Evolutionary conservation across 345 rosid genomes (phyloP).

Genomic region (Psidium guajava): DNA sequence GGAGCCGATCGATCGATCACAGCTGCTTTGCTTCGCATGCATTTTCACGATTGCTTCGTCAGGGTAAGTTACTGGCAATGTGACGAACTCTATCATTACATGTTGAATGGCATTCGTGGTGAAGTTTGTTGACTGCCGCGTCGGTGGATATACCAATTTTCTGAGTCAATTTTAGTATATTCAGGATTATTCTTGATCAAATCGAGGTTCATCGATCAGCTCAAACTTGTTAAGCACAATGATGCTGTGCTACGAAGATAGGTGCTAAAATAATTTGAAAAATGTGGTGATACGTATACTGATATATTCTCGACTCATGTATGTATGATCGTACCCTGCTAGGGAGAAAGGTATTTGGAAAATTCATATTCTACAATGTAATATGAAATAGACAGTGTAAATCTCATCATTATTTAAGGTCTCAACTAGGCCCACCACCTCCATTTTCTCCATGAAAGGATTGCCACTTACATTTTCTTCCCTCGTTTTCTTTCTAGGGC

Average conservation of each 20-base stretch:
- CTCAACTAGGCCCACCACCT: not conserved
- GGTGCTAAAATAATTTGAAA: not conserved
- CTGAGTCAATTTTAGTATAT: not conserved
- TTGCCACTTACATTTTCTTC: not conserved
- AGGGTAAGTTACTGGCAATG: slow-evolving; percentile 17
- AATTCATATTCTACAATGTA: no score
- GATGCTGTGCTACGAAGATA: not conserved
- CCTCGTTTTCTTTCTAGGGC: slow-evolving; percentile 21
- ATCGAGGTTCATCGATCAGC: not conserved
- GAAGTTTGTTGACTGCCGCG: not conserved
- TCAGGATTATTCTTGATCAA: not conserved
- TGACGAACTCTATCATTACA: not conserved
- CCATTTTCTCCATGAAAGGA: not conserved
- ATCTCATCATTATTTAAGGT: not conserved
- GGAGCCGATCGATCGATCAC: slow-evolving; percentile 27
- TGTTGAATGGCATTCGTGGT: not conserved
- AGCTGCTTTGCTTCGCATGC: slow-evolving; percentile 77
- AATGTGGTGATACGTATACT: no score
- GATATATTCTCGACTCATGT: no score
- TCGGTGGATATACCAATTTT: not conserved
- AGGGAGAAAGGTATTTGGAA: no score
- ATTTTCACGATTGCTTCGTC: slow-evolving; percentile 79
- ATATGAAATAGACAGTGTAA: no score
- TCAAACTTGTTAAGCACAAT: not conserved
- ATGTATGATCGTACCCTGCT: no score